phyloP scores from a whole-genome alignment of 768 basidiomycete species.

The Dacryopinax primogenitus region DNA sequence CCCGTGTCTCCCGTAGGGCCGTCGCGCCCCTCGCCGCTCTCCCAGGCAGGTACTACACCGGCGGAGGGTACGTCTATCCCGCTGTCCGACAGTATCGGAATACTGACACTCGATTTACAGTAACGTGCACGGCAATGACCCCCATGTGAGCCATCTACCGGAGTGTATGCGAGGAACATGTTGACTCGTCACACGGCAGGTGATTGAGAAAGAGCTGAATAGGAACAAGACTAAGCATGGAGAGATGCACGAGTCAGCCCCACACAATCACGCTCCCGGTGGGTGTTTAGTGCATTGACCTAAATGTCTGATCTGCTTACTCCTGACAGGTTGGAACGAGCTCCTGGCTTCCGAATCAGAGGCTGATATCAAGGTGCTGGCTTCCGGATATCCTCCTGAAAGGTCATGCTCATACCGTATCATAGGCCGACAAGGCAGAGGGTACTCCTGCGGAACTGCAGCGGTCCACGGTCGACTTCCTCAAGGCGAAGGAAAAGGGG shows the following conservation, averaged over 20 bases:
- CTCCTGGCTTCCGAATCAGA: not conserved
- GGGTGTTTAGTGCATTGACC: not conserved
- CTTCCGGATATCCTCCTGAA: not conserved
- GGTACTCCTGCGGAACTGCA: not conserved
- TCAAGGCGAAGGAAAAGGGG: not conserved
- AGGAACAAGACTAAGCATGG: constrained; percentile 6
- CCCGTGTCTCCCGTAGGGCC: not conserved
- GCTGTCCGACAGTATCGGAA: not conserved
- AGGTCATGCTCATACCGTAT: not conserved
- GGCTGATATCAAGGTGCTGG: not conserved
- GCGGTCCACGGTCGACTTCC: constrained; percentile 5
- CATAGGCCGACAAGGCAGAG: constrained; percentile 1
- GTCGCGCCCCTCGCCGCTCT: not conserved
- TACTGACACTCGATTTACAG: not conserved
- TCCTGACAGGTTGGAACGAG: not conserved
- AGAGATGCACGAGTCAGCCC: not conserved
- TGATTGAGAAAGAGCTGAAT: not conserved
- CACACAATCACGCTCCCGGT: not conserved
- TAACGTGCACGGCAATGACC: constrained; percentile 5
- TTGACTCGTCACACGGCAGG: not conserved
- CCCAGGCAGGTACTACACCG: not conserved
- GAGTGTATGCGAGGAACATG: not conserved
- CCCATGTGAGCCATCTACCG: constrained; percentile 3
- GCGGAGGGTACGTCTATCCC: not conserved
- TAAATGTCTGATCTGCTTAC: not conserved